Conservation (phyloP, 306 rosid species). For the Ormosia emarginata region DNA sequence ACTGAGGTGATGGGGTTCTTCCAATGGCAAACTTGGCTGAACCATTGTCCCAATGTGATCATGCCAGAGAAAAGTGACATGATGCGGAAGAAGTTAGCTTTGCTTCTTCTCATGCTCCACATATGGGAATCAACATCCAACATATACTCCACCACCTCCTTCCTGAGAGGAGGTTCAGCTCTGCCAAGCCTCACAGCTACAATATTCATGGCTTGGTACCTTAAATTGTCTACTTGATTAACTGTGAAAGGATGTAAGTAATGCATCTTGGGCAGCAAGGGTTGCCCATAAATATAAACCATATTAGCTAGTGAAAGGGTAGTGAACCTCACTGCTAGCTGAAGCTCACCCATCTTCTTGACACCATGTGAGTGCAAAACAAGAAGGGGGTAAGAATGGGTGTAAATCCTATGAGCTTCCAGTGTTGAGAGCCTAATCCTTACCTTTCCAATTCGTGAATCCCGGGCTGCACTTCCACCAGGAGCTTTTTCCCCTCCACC, state of each 20-base stretch:
- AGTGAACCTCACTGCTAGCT: conserved; percentile 83
- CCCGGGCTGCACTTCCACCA: conserved; percentile 40
- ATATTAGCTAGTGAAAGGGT: conserved; percentile 71
- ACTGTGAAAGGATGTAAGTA: conserved; percentile 84
- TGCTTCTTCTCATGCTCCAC: conserved; percentile 99
- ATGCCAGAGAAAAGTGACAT: conserved; percentile 74
- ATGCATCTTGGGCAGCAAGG: conserved; percentile 95
- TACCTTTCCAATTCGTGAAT: conserved; percentile 84
- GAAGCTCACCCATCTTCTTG: conserved; percentile 94
- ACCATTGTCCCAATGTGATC: conserved; percentile 66
- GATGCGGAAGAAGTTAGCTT: conserved; percentile 86
- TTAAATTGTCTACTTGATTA: conserved; percentile 75
- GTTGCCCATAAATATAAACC: conserved; percentile 75
- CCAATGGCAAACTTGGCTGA: conserved; percentile 79
- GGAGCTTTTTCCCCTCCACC: conserved; percentile 52
- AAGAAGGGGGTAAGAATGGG: conserved; percentile 76
- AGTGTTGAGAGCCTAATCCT: conserved; percentile 84
- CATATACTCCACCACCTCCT: conserved; percentile 94
- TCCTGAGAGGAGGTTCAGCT: conserved; percentile 90
- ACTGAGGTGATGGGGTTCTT: conserved; percentile 73
- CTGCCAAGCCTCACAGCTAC: conserved; percentile 77
- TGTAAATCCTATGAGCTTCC: conserved; percentile 72
- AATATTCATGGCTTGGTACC: conserved; percentile 89
- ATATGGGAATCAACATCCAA: conserved; percentile 85
- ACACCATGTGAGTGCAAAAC: conserved; percentile 83